Conservation (phyloP, 2,329 filamentous ascomycete species). For the Alternaria brassicae region DNA sequence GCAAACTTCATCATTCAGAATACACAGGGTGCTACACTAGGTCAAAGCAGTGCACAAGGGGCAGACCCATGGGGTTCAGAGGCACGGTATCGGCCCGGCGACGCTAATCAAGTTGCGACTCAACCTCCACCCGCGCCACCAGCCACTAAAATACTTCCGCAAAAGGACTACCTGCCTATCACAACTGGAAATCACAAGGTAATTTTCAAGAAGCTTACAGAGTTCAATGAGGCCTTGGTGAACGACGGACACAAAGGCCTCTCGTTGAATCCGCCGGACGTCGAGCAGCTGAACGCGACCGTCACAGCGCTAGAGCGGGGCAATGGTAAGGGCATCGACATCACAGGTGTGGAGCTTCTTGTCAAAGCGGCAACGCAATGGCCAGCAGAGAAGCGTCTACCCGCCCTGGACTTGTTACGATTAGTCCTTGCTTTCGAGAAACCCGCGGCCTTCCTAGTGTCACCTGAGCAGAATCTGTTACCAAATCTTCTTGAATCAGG, state of each 20-base stretch:
- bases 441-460: constrained; percentile 67
- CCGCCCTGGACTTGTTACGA: constrained; percentile 87
- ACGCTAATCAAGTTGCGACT: constrained; percentile 53
- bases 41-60: constrained; percentile 60
- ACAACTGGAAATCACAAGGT: constrained; percentile 72
- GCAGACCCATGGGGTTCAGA: constrained; percentile 81
- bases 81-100: constrained; percentile 77
- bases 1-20: constrained; percentile 92
- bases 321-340: constrained; percentile 48
- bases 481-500: constrained; percentile 64
- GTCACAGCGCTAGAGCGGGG: constrained; percentile 68
- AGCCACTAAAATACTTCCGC: constrained; percentile 72
- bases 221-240: constrained; percentile 76
- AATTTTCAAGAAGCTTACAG: constrained; percentile 77
- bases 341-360: constrained; percentile 67
- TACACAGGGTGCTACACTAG: constrained; percentile 85
- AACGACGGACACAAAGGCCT: constrained; percentile 74
- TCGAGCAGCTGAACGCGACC: constrained; percentile 67
- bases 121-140: constrained; percentile 47
- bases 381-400: constrained; percentile 81
- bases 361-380: constrained; percentile 78
- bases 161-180: constrained; percentile 80
- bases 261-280: constrained; percentile 75
- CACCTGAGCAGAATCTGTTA: constrained; percentile 65
- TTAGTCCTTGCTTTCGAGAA: constrained; percentile 73